phyloP scores from a whole-genome alignment of 352 stramenopile genomes.

The Phytophthora sp. region DNA sequence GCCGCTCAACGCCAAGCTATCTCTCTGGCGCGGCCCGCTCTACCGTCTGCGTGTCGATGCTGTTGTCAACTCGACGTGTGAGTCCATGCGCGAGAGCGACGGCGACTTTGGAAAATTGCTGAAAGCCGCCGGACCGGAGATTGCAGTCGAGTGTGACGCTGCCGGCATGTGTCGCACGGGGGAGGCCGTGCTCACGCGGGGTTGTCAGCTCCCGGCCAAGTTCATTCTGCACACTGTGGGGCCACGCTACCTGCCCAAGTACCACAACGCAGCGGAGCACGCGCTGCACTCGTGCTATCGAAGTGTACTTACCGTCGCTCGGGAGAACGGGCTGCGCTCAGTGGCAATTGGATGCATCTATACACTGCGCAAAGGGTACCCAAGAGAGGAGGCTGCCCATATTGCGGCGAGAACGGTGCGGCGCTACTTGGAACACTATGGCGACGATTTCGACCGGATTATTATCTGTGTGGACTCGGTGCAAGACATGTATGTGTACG shows the following conservation, averaged over 20 bases:
- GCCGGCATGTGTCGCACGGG: slow-evolving; percentile 75
- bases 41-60: slow-evolving; percentile 68
- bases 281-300: slow-evolving; percentile 85
- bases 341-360: slow-evolving; percentile 86
- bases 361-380: slow-evolving; percentile 75
- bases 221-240: slow-evolving; percentile 88
- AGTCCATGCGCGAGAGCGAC: slow-evolving; percentile 66
- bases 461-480: slow-evolving; percentile 72
- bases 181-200: slow-evolving; percentile 82
- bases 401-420: slow-evolving; percentile 72
- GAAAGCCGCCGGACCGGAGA: slow-evolving; percentile 71
- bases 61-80: slow-evolving; percentile 84
- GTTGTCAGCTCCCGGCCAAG: slow-evolving; percentile 69
- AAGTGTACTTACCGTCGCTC: slow-evolving; percentile 64
- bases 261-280: slow-evolving; percentile 81
- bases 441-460: slow-evolving; percentile 59
- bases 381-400: slow-evolving; percentile 78
- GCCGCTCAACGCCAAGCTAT: slow-evolving; percentile 56
- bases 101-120: slow-evolving; percentile 71
- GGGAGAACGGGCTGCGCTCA: slow-evolving; percentile 62
- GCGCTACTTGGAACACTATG: slow-evolving; percentile 82
- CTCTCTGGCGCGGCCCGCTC: slow-evolving; percentile 62
- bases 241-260: slow-evolving; percentile 81
- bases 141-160: slow-evolving; percentile 74
- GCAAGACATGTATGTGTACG: slow-evolving; percentile 69